A percentile compares a stretch with the other conserved stretches of the same genome.
These are phyloP conservation scores for Fusarium circinatum DNA, from an alignment of 2,329 filamentous ascomycete genomes.

Conservation along the genomic window DNA sequence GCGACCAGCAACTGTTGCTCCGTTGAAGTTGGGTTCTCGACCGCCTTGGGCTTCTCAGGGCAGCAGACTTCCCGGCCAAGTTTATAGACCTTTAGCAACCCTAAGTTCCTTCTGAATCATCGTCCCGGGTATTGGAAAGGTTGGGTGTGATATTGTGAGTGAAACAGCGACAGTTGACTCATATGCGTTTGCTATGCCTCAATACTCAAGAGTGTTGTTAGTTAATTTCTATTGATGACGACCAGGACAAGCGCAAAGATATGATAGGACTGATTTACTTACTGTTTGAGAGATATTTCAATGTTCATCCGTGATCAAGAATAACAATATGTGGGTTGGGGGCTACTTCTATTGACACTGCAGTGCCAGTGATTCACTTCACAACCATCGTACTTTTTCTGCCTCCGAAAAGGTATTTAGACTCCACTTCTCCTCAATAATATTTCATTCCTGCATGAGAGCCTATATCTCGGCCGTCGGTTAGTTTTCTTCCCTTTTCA, in stretches of 20 bases:
- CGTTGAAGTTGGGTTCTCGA: not conserved
- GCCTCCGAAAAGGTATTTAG: not conserved
- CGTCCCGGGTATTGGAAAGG: not conserved
- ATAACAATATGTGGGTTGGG: not conserved
- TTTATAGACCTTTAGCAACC: not conserved
- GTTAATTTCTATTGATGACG: not conserved
- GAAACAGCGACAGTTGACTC: not conserved
- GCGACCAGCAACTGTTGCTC: not conserved
- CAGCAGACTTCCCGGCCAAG: not conserved
- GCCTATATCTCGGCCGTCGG: not conserved
- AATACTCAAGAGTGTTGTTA: not conserved
- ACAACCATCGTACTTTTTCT: not conserved
- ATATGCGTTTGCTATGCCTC: not conserved
- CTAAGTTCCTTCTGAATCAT: not conserved
- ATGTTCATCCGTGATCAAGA: not conserved
- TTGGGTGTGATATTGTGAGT: not conserved
- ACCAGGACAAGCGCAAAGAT: not conserved
- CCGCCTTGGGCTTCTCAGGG: not conserved
- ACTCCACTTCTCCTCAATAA: not conserved
- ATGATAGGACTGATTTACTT: not conserved
- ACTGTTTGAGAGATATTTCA: not conserved
- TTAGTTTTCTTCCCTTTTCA: not conserved
- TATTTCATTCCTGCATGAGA: not conserved
- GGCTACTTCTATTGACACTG: not conserved
- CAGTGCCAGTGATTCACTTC: not conserved